Base-by-base conservation (phyloP, 225 moss, liverwort and hornwort genomes). In the Sphagnum tenellum region DNA sequence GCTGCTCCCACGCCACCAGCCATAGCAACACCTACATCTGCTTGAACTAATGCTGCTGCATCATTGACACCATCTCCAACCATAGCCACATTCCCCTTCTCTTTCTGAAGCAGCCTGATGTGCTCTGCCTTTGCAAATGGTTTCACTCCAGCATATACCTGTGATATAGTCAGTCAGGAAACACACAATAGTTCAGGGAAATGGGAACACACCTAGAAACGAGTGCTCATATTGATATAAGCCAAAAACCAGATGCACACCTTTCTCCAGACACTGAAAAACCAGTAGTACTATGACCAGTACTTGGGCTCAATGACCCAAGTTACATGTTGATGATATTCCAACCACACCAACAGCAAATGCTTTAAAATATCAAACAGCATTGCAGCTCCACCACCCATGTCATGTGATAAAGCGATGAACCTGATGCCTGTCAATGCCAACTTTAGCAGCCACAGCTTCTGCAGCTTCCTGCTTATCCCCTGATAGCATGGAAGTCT, bases 11-110 rank as follows among this genome's bases (percentile, higher is more conserved):
- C 98, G 79, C 98, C 93, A 47, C 87, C 93, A 47, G 83, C 89
- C 93, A 93, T 92, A 7, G 90, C 96, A 72, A 98, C 88, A 64
- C 98, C 98, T 66, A 98, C 89, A 50, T 98, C 71, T 46, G 98
- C 80, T 71, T 93, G 90, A 62, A 93, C 93, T 73, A 98, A 88
- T 53, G 98, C 98, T 64, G 98, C 98, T 68, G 98, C 98, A 53
- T 98, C 98, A 69, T 98, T 98, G 46, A 93, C 84, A 63, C 93
- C 98, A 62, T 98, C 98, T 47, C 98, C 98, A 52, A 98, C 93
- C 93, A 98, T 93, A 9, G 85, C 98, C 67, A 93, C 93, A 62
- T 64, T 76, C 62, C 72, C 76, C 2, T 74, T 82, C 58, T 90
- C 75, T 64, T 57, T 69, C 64, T 93, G 90, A 64, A 93, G 75